Percentiles rank a stretch among this genome's conserved stretches.
Evolutionary conservation across 495 filamentous ascomycete genomes (phyloP).

Genomic region (Glutinoglossum americanum): DNA sequence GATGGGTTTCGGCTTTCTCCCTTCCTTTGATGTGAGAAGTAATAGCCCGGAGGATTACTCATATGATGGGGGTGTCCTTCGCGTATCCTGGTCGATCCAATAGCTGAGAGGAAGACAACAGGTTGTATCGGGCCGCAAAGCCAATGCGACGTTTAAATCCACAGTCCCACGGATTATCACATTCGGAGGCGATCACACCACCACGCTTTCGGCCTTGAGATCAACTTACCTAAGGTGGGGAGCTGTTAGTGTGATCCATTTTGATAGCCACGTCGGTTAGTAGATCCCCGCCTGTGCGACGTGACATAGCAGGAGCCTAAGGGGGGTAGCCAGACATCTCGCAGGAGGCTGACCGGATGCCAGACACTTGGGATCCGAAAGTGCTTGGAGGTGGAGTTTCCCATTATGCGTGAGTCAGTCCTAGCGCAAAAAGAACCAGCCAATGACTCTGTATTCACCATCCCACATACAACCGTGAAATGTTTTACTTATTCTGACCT

Average conservation of each 20-base stretch:
- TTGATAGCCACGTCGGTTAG: conserved; percentile 27
- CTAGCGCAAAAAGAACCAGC: neutral
- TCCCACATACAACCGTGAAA: neutral
- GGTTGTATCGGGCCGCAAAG: conserved; percentile 13
- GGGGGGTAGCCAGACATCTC: neutral
- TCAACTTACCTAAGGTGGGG: conserved; percentile 24
- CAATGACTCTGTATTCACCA: neutral
- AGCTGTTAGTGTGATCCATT: conserved; percentile 29
- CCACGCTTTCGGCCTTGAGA: conserved; percentile 25
- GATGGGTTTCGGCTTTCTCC: neutral
- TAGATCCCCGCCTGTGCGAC: neutral
- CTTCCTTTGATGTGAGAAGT: neutral
- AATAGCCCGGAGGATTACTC: neutral
- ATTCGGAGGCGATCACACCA: conserved; percentile 31
- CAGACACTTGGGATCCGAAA: conserved; percentile 1
- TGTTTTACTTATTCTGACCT: neutral
- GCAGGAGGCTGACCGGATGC: neutral
- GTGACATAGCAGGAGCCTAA: neutral
- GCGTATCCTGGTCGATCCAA: neutral
- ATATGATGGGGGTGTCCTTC: neutral
- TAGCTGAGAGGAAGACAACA: neutral
- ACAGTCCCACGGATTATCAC: conserved; percentile 24
- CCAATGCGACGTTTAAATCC: neutral
- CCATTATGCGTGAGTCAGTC: conserved; percentile 1
- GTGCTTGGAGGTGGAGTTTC: neutral